Conservation (phyloP, 2,329 filamentous ascomycete species). For the Ophiostoma perfectum region DNA sequence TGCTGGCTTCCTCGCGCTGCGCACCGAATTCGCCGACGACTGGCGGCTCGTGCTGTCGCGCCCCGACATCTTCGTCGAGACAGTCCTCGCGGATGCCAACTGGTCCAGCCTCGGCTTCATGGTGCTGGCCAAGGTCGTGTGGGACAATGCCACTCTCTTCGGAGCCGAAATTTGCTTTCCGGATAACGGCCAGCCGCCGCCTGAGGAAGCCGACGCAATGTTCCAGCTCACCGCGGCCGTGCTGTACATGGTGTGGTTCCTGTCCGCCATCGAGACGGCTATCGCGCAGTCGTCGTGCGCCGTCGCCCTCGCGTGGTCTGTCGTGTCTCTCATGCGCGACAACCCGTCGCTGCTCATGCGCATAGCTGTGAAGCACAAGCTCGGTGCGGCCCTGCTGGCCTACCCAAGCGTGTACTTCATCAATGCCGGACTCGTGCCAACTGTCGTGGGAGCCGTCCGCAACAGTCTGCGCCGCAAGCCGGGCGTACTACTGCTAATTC, state of each 20-base stretch:
- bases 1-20: slow-evolving; percentile 23
- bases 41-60: slow-evolving; percentile 30
- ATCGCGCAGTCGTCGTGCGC: slow-evolving; percentile 31
- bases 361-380: slow-evolving; percentile 17
- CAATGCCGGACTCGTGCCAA: slow-evolving; percentile 23
- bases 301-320: slow-evolving; percentile 30
- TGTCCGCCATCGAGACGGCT: slow-evolving; percentile 32
- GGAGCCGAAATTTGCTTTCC: too few species aligned
- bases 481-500: slow-evolving; percentile 26
- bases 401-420: slow-evolving; percentile 23
- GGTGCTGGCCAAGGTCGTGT: slow-evolving; percentile 24
- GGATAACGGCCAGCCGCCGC: slow-evolving; percentile 4
- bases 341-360: slow-evolving; percentile 18
- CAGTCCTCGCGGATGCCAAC: slow-evolving; percentile 23
- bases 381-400: slow-evolving; percentile 19
- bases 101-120: slow-evolving; percentile 18
- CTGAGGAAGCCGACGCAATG: slow-evolving; percentile 14
- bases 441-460: slow-evolving; percentile 17
- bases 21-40: slow-evolving; percentile 5
- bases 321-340: slow-evolving; percentile 22
- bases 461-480: slow-evolving; percentile 18
- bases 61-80: slow-evolving; percentile 34
- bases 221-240: slow-evolving; percentile 12
- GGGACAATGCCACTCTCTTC: slow-evolving; percentile 19
- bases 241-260: slow-evolving; percentile 28